Base-by-base conservation (phyloP, 169 alveolate species). In the Neospora caninum region DNA sequence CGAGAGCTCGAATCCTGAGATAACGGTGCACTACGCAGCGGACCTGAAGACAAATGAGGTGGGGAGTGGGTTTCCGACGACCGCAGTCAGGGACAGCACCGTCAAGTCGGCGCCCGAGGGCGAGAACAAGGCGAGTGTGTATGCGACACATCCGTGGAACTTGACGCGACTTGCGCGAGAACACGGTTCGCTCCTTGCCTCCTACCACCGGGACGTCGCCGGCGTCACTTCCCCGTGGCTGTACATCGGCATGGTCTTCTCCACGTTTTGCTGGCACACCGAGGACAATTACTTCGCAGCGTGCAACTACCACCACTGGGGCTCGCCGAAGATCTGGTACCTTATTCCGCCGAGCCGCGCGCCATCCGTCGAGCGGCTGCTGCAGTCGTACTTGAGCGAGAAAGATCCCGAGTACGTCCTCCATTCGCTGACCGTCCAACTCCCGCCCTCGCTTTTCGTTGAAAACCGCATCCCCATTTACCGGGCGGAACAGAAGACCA, bases 241-340 rank as follows among this genome's bases (percentile, higher is more conserved):
- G 42, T 98, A 98, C 93, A 95, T 97, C 64, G 99, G 99, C 27
- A 97, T 98, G 88, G 96, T 98, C 96, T 97, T 98, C 86, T 97
- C 99, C 27, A 96, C 98, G 93, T 98, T 98, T 95, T 98, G 99
- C 83, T 98, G 99, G 99, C 99, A 98, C 95, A 98, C 99, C 38
- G 99, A 98, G 94, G 99, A 98, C 96, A 94, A 98, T 93, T 98
- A 97, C 95, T 97, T 98, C 80, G 98, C 98, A 10, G 98, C 99
- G 18, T 97, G 98, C 54, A 98, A 98, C 95, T 98, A 97, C 96
- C 98, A 98, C 54, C 99, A 98, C 94, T 95, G 96, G 91, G 99
- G 99, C 29, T 97, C 98, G 91, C 99, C 99, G 2, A 98, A 98
- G 98, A 82, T 98, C 53, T 98, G 99, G 99, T 98, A 98, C 95